Base-by-base conservation (phyloP, 345 rosid genomes). In the Diplotaxis tenuifolia region DNA sequence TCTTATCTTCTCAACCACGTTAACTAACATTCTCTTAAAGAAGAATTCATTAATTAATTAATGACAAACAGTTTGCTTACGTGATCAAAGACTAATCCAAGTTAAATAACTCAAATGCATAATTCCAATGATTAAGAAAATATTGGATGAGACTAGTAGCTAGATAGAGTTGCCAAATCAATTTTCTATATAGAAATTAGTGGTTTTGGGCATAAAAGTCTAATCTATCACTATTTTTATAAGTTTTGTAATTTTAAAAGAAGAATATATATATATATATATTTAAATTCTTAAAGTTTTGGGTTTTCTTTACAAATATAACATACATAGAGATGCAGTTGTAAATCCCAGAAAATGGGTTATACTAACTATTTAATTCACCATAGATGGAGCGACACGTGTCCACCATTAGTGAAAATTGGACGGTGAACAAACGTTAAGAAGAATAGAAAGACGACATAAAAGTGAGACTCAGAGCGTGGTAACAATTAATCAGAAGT, bases 391-490 rank as follows among this genome's bases (percentile, higher is more conserved):
- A 0, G 7, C 5, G 21, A 22, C 75, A 63, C 75, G 75, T 70
- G 79, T 62, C 38, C 22, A 4, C 0, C 15, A 29, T 2, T 5
- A 12, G 7, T 29, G 5, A 74, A 38, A 38, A 74, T 50, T 67
- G 73, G 45, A 75, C 78, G 78, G 28, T 11, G 53, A 22, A 65
- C 6, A 34, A 22, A 68, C 32, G 53, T 68, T 54, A 22, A 59
- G 14, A 61, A 54, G 14, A 38, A 38, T 38, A 32, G 53, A 52
- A 22, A 55, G 57, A 49, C 47, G 72, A 15, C 20, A 45, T 14
- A 45, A 42, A 53, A 45, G 18, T 15, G n/a, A 2, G 54, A 32
- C 62, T 56, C 31, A 61, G 63, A 52, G 42, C 47, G 59, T 11
- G 2, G 19, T 3, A 11, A 0, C 0, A 18, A 36, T 14, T 68